Evolutionary conservation across 345 rosid species (phyloP).

Genomic region (Cochlearia excelsa): DNA sequence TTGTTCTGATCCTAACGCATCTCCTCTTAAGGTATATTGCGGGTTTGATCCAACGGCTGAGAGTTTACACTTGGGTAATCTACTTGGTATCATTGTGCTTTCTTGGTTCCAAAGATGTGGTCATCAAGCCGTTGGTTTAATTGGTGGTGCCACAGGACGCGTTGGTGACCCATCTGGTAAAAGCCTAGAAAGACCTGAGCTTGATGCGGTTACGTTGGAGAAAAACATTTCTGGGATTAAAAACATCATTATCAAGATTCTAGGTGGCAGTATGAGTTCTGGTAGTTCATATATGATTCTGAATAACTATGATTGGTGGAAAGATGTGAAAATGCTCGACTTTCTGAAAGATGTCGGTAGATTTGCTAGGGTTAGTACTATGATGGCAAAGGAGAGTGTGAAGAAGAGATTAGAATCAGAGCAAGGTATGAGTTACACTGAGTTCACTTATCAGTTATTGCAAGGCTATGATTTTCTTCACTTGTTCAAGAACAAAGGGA

Average conservation of each 20-base stretch:
- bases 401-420: slow-evolving; percentile 90
- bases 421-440: slow-evolving; percentile 93
- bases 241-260: slow-evolving; percentile 45
- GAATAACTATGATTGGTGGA: slow-evolving; percentile 98
- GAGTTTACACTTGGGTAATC: slow-evolving; percentile 90
- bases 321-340: slow-evolving; percentile 69
- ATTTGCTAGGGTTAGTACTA: slow-evolving; percentile 78
- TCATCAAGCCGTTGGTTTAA: slow-evolving; percentile 74
- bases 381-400: slow-evolving; percentile 92
- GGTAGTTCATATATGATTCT: slow-evolving; percentile 43
- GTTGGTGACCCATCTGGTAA: slow-evolving; percentile 98
- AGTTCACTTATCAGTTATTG: slow-evolving; percentile 83
- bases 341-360: slow-evolving; percentile 76
- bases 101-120: slow-evolving; percentile 96
- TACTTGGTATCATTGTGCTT: slow-evolving; percentile 82
- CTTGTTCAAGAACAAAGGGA: slow-evolving; percentile 64
- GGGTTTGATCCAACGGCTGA: slow-evolving; percentile 98
- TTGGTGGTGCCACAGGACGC: slow-evolving; percentile 93
- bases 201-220: slow-evolving; percentile 54
- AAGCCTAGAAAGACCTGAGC: slow-evolving; percentile 85
- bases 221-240: slow-evolving; percentile 57
- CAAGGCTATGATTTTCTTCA: slow-evolving; percentile 85
- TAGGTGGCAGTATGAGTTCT: slow-evolving; percentile 27
- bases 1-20: slow-evolving; percentile 41
- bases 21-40: slow-evolving; percentile 68